phyloP scores from a whole-genome alignment of 1,284 basidiomycete genomes.

The Xanthoconium separans region DNA sequence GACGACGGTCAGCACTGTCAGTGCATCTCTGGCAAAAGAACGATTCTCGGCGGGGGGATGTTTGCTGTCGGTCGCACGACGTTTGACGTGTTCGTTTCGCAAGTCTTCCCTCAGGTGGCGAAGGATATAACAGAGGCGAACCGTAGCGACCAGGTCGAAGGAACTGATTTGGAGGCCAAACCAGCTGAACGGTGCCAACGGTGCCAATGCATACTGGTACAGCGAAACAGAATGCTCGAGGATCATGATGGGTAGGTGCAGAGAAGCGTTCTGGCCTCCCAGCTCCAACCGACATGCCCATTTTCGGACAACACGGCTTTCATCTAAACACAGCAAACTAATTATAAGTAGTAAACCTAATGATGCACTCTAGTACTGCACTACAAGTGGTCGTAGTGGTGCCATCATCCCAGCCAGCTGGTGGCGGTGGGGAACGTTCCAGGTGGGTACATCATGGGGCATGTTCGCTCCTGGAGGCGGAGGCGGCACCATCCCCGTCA shows the following conservation, averaged over 20 bases:
- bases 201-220: conserved; percentile 54
- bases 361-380: conserved; percentile 26
- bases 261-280: not conserved
- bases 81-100: conserved; percentile 41
- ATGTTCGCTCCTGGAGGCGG: conserved; percentile 21
- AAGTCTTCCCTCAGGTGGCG: conserved; percentile 62
- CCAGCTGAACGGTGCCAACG: conserved; percentile 69
- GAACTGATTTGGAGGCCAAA: conserved; percentile 57
- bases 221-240: conserved; percentile 49
- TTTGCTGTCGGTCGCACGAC: conserved; percentile 18
- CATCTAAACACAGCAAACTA: not conserved
- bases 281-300: not conserved
- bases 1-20: conserved; percentile 62
- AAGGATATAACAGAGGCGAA: conserved; percentile 66
- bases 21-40: conserved; percentile 57
- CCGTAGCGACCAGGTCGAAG: conserved; percentile 61
- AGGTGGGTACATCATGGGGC: conserved; percentile 32
- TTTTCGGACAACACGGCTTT: not conserved
- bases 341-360: no score
- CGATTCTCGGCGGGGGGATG: conserved; percentile 41
- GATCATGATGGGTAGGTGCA: conserved; percentile 16
- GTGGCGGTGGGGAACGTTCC: conserved; percentile 32
- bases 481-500: conserved; percentile 42
- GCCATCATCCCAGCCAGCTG: conserved; percentile 34
- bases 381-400: conserved; percentile 33